A percentile compares a stretch with the other conserved stretches of the same genome.
Conservation (phyloP, 306 rosid species). For the Vigna nakashimae region DNA sequence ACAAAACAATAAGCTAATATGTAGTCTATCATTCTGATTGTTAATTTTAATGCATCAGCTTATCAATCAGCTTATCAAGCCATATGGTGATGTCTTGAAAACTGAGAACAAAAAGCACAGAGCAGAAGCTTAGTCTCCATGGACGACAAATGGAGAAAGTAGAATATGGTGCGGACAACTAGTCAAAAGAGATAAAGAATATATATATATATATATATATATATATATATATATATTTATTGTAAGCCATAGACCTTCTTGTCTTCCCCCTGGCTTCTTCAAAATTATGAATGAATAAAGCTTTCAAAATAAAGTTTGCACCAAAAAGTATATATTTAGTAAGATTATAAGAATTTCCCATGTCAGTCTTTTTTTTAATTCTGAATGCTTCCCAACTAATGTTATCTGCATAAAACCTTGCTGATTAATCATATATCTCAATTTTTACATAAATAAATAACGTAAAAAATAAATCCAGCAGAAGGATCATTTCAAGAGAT, state of each 20-base stretch:
- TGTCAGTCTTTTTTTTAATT: not conserved
- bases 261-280: constrained; percentile 1
- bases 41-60: constrained; percentile 49
- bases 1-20: constrained; percentile 15
- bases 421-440: no score
- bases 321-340: not conserved
- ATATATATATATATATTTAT: not conserved
- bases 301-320: constrained; percentile 3
- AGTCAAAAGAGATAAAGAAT: constrained; percentile 78
- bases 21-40: constrained; percentile 13
- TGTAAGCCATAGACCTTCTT: constrained; percentile 59
- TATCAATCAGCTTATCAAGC: constrained; percentile 64
- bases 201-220: constrained; percentile 59
- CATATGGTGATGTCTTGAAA: constrained; percentile 60
- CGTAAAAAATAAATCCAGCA: no score
- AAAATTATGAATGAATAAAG: constrained; percentile 7
- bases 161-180: constrained; percentile 52
- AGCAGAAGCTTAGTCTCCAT: constrained; percentile 48
- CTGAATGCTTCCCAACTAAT: constrained; percentile 21
- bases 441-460: no score
- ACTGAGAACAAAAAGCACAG: constrained; percentile 45
- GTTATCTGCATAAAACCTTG: not conserved
- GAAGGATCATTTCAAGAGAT: no score
- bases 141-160: constrained; percentile 53
- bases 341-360: not conserved